Evolutionary conservation across 768 basidiomycete genomes (phyloP).

Genomic region (Tephrocybe rancida): DNA sequence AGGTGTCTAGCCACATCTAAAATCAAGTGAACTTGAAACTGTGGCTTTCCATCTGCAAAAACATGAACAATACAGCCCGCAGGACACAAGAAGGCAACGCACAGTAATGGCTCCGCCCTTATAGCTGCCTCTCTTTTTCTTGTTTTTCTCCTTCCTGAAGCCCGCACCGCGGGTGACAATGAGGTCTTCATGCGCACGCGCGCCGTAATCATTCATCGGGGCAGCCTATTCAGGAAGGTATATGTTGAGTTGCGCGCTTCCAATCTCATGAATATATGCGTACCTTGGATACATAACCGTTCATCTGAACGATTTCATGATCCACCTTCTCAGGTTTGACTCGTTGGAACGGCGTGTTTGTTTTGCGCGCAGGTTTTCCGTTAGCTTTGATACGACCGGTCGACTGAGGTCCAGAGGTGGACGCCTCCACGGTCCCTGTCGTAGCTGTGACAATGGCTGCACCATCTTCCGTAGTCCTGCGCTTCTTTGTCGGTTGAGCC

Average conservation of each 20-base stretch:
- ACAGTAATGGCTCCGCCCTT: constrained; percentile 95
- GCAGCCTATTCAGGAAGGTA: constrained; percentile 49
- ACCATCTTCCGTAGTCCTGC: constrained; percentile 54
- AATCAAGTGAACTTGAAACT: constrained; percentile 77
- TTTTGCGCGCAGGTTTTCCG: constrained; percentile 37
- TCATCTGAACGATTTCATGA: constrained; percentile 50
- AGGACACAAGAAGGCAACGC: constrained; percentile 21
- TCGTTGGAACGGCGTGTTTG: constrained; percentile 77
- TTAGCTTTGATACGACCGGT: constrained; percentile 19
- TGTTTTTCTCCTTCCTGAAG: constrained; percentile 99
- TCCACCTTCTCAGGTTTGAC: constrained; percentile 67
- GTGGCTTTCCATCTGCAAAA: constrained; percentile 69
- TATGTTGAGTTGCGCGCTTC: no score
- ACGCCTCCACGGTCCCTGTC: constrained; percentile 20
- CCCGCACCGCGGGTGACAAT: constrained; percentile 93
- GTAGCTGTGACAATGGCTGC: constrained; percentile 49
- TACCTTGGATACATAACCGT: constrained; percentile 83
- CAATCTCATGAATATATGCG: constrained; percentile 16
- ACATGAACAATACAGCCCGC: constrained; percentile 2
- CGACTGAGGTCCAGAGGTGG: constrained; percentile 13
- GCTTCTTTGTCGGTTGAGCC: constrained; percentile 58
- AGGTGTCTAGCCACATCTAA: constrained; percentile 5
- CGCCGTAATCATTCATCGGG: constrained; percentile 81
- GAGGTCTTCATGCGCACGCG: constrained; percentile 80
- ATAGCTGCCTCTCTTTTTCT: constrained; percentile 97